phyloP scores from a whole-genome alignment of 495 filamentous ascomycete genomes.

The Talaromyces proteolyticus region DNA sequence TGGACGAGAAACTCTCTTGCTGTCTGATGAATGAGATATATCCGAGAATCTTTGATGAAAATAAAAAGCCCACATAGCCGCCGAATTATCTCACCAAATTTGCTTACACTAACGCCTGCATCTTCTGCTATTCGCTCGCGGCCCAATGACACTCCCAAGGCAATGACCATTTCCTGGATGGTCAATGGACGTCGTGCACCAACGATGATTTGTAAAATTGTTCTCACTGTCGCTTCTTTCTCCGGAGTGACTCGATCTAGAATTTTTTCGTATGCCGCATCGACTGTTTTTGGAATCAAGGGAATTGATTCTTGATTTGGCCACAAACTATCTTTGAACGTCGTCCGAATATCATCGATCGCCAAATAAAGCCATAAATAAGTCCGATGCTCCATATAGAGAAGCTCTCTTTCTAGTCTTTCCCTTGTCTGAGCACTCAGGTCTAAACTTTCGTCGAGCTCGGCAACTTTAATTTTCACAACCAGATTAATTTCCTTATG shows the following conservation, averaged over 20 bases:
- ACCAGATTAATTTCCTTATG: slow-evolving; percentile 22
- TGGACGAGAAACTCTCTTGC: slow-evolving; percentile 12
- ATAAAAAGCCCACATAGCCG: slow-evolving; percentile 26
- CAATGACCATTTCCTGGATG: slow-evolving; percentile 23
- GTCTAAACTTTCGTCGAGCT: slow-evolving; percentile 4
- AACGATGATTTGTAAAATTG: slow-evolving; percentile 29
- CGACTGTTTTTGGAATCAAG: slow-evolving; percentile 10
- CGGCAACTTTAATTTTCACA: slow-evolving; percentile 13
- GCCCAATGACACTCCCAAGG: slow-evolving; percentile 13
- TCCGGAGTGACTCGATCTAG: slow-evolving; percentile 8
- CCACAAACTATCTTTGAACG: slow-evolving; percentile 10
- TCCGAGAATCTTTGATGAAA: slow-evolving; percentile 15
- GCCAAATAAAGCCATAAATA: slow-evolving; percentile 17
- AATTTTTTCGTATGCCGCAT: slow-evolving; percentile 14
- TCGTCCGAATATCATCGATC: slow-evolving; percentile 6
- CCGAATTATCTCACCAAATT: slow-evolving; percentile 12
- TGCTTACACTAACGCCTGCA: slow-evolving; percentile 6
- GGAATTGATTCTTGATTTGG: slow-evolving; percentile 8
- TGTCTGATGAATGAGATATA: slow-evolving; percentile 21
- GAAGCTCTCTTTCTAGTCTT: slow-evolving; percentile 7
- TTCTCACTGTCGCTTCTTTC: slow-evolving; percentile 8
- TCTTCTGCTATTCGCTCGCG: slow-evolving; percentile 10
- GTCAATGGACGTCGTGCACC: slow-evolving; percentile 22
- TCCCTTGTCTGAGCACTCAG: neutral
- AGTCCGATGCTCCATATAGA: slow-evolving; percentile 13